Evolutionary conservation across 805 yeast species (phyloP).

Genomic region (Pichia rugopelliculosa): DNA sequence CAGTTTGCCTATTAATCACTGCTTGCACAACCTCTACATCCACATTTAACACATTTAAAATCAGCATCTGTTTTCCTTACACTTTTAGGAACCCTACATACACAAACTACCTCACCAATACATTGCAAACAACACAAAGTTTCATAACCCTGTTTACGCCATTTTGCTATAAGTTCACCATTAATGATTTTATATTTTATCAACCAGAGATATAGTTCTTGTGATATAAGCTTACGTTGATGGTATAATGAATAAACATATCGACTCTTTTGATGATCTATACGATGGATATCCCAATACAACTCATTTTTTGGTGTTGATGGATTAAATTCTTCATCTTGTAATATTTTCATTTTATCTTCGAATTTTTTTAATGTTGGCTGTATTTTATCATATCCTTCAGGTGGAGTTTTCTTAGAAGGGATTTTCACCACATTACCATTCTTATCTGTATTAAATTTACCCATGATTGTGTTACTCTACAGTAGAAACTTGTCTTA

Average conservation of each 20-base stretch:
- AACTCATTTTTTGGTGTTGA: slow-evolving; percentile 41
- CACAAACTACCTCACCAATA: slow-evolving; percentile 68
- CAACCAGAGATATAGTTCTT: slow-evolving; percentile 67
- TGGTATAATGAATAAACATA: slow-evolving; percentile 71
- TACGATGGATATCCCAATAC: slow-evolving; percentile 60
- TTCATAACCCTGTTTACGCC: slow-evolving; percentile 63
- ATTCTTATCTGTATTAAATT: background rate
- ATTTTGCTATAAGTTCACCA: slow-evolving; percentile 65
- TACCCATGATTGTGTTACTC: background rate
- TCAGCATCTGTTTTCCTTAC: slow-evolving; percentile 28
- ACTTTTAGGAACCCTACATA: slow-evolving; percentile 76
- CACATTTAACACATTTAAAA: slow-evolving; percentile 62
- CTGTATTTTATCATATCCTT: slow-evolving; percentile 61
- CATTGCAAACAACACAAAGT: slow-evolving; percentile 77
- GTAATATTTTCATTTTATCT: slow-evolving; percentile 35
- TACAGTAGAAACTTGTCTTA: too few relatives aligned
- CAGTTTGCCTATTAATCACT: slow-evolving; percentile 38
- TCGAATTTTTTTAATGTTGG: slow-evolving; percentile 58
- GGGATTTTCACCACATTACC: slow-evolving; percentile 3
- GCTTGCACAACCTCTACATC: slow-evolving; percentile 80
- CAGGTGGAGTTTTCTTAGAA: slow-evolving; percentile 50
- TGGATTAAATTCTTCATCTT: slow-evolving; percentile 40
- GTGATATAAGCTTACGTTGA: slow-evolving; percentile 58
- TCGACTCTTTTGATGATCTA: slow-evolving; percentile 69
- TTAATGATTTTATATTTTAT: slow-evolving; percentile 61